Conservation (phyloP, 2,329 filamentous ascomycete genomes). For the Fonsecaea multimorphosa region DNA sequence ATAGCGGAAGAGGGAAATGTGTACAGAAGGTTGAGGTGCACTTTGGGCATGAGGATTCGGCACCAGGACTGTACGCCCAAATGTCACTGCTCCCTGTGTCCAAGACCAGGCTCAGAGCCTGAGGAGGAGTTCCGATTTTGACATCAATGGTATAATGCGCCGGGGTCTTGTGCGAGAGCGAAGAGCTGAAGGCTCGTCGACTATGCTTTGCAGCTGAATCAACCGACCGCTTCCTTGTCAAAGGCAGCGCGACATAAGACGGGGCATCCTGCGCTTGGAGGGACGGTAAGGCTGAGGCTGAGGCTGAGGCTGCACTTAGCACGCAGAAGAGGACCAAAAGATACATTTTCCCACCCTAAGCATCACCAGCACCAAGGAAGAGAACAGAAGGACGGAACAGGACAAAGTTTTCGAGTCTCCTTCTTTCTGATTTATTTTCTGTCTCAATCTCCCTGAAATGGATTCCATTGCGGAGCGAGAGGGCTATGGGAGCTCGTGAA, state of each 20-base stretch:
- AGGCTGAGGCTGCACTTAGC: slow-evolving; percentile 1
- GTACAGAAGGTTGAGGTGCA: slow-evolving; percentile 13
- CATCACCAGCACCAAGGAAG: too few relatives aligned
- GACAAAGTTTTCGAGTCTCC: too few relatives aligned
- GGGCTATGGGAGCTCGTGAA: background rate
- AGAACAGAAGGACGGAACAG: too few relatives aligned
- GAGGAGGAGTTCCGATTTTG: slow-evolving; percentile 31
- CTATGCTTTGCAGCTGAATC: background rate
- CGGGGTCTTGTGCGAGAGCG: background rate
- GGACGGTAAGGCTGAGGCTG: slow-evolving; percentile 1
- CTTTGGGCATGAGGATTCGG: slow-evolving; percentile 1
- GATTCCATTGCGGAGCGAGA: background rate
- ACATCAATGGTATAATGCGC: slow-evolving; percentile 63
- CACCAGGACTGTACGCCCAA: slow-evolving; percentile 17
- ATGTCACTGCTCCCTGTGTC: slow-evolving; percentile 33
- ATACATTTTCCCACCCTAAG: too few relatives aligned
- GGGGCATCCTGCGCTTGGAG: background rate
- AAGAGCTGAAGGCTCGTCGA: slow-evolving; percentile 2
- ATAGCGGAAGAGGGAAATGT: background rate
- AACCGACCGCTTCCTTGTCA: background rate
- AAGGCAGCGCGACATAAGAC: slow-evolving; percentile 5
- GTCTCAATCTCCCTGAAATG: too few relatives aligned
- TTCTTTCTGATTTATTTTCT: background rate
- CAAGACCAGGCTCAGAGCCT: slow-evolving; percentile 23
- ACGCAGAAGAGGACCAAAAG: background rate